These are phyloP conservation scores for Quercus bicolor DNA, from an alignment of 306 rosid genomes.

Conservation along the genomic window DNA sequence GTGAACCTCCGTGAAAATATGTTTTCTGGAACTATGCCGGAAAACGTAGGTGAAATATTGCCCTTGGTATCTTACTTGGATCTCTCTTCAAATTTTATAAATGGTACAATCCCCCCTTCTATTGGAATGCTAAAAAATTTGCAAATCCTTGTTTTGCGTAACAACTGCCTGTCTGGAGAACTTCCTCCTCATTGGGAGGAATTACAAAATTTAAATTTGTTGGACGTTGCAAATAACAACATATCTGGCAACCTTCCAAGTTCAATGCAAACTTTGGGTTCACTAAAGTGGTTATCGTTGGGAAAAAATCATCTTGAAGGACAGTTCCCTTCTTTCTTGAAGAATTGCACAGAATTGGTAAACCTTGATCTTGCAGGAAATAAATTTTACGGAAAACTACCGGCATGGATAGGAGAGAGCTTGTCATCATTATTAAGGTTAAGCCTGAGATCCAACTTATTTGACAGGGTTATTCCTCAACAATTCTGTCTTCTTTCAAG, in stretches of 20 bases:
- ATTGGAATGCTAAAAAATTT: background rate
- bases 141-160: rapidly evolving
- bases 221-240: too few relatives aligned
- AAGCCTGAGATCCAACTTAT: background rate
- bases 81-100: background rate
- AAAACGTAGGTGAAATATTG: background rate
- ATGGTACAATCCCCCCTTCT: background rate
- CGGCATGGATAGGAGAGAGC: background rate
- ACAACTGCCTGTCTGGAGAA: background rate
- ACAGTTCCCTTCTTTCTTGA: too few relatives aligned
- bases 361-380: background rate
- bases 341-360: too few relatives aligned
- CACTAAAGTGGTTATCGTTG: too few relatives aligned
- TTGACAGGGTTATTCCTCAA: background rate
- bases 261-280: too few relatives aligned
- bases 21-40: background rate
- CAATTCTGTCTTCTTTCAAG: background rate
- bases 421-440: background rate
- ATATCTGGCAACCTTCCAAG: too few relatives aligned
- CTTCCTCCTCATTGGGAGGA: background rate
- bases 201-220: too few relatives aligned
- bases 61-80: rapidly evolving
- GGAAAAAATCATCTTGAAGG: too few relatives aligned
- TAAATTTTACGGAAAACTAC: background rate
- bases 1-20: background rate